phyloP scores from a whole-genome alignment of 2,329 filamentous ascomycete species.

The Phyllosticta citribraziliensis region DNA sequence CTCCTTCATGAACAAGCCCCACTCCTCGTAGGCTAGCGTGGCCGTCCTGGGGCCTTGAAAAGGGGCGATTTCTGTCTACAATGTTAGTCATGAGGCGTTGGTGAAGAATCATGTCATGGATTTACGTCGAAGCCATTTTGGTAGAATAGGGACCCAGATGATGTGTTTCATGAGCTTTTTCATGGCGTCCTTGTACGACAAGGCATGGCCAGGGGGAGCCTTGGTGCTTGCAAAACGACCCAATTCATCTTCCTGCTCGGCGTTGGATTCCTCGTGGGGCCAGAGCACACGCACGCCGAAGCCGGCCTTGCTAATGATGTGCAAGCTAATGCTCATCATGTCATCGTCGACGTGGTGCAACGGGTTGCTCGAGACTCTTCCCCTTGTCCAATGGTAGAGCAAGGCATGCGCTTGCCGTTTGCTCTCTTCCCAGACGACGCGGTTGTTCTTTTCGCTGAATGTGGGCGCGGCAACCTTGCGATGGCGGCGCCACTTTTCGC shows the following conservation, averaged over 20 bases:
- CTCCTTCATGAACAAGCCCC: conserved; percentile 59
- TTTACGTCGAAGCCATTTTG: conserved; percentile 46
- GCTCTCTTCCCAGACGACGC: conserved; percentile 54
- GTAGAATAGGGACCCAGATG: conserved; percentile 50
- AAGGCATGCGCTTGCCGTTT: conserved; percentile 47
- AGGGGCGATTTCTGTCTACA: conserved; percentile 1
- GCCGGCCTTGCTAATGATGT: conserved; percentile 58
- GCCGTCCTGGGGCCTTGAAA: conserved; percentile 9
- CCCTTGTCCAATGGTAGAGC: conserved; percentile 23
- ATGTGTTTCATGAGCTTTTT: conserved; percentile 54
- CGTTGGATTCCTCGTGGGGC: conserved; percentile 48
- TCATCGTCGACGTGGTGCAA: conserved; percentile 51
- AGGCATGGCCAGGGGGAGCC: conserved; percentile 29
- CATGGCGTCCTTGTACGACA: conserved; percentile 58
- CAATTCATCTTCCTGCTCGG: conserved; percentile 19
- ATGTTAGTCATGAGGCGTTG: not conserved
- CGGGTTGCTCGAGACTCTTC: conserved; percentile 25
- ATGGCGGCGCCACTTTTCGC: conserved; percentile 59
- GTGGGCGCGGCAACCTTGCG: conserved; percentile 60
- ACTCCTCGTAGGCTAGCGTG: conserved; percentile 38
- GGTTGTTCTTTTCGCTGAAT: conserved; percentile 69
- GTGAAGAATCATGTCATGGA: conserved; percentile 4
- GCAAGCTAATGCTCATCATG: conserved; percentile 53
- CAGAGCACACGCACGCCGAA: conserved; percentile 52
- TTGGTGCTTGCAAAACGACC: conserved; percentile 23